Evolutionary conservation across 2,329 filamentous ascomycete genomes (phyloP).

Genomic region (Verticillium nubilum): DNA sequence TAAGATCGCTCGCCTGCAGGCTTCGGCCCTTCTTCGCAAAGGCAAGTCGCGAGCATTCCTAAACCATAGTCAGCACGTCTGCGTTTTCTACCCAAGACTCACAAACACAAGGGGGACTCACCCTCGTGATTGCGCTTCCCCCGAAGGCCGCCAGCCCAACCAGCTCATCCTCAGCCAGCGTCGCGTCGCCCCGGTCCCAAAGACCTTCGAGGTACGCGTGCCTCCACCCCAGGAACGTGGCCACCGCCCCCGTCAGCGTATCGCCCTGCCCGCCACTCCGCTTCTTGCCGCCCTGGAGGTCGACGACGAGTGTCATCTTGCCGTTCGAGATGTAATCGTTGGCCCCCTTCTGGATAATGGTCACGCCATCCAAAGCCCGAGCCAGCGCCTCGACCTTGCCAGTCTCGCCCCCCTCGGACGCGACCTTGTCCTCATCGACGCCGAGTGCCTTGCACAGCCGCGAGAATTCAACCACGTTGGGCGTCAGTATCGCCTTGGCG

Average conservation of each 20-base stretch:
- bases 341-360: constrained; percentile 82
- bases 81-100: not conserved
- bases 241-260: constrained; percentile 84
- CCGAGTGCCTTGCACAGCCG: constrained; percentile 71
- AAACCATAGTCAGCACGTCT: not conserved
- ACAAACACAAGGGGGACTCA: constrained; percentile 27
- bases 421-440: constrained; percentile 48
- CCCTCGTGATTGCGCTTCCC: constrained; percentile 80
- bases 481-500: constrained; percentile 79
- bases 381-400: constrained; percentile 61
- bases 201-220: constrained; percentile 78
- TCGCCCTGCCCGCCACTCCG: constrained; percentile 92
- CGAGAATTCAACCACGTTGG: constrained; percentile 90
- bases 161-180: constrained; percentile 50
- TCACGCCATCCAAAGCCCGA: constrained; percentile 76
- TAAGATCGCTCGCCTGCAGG: constrained; percentile 88
- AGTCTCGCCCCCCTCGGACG: constrained; percentile 27
- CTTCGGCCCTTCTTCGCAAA: constrained; percentile 82
- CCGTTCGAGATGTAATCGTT: constrained; percentile 83
- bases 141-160: constrained; percentile 79
- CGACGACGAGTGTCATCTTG: constrained; percentile 65
- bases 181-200: constrained; percentile 44
- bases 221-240: constrained; percentile 83
- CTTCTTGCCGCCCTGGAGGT: constrained; percentile 78
- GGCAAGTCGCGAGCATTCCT: constrained; percentile 80